Base-by-base conservation (phyloP, 2,329 filamentous ascomycete species). In the Diplodia intermedia region DNA sequence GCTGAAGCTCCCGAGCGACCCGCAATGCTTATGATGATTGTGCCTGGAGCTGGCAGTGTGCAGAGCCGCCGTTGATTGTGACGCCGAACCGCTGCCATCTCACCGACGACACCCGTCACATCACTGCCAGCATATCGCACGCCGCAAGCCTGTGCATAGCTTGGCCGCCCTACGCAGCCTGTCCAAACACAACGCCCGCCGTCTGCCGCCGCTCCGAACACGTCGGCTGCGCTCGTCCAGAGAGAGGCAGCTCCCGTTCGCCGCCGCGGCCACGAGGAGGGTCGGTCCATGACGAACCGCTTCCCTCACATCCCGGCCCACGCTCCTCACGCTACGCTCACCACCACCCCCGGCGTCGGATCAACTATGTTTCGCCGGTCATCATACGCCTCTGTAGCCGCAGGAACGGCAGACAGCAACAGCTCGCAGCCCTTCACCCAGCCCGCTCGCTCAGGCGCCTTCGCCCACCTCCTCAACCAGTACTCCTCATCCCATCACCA, bases 321-420 rank as follows among this genome's bases (percentile, higher is more conserved):
- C 50, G 49, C 56, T 52, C 65, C 54, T 62, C 56, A 60, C 55
- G 38, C 68, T 47, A 50, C 68, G 65, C 57, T 49, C 57, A 60
- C 56, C 9, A 55, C 65, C 38, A 67, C 62, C 49, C 56, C 66
- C 57, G 53, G 56, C 57, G 47, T 54, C 66, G 66, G 66, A 52
- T 40, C 62, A 65, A 66, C 67, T 68, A 74, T 74, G 72, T 73
- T 72, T 72, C 83, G 86, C 75, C 82, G 86, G 71, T 85, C 85
- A 52, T 89, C 88, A 63, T 89, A 89, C 79, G 86, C 87, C 72
- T 88, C 86, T 31, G 86, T 89, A 69, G 83, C 86, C 68, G 85
- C 86, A 65, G 86, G 86, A 60, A 82, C 81, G 71, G 78, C 80
- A 72, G 71, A 72, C 67, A 73, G 69, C 66, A 75, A 70, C 70